These are phyloP conservation scores for Entomortierella beljakovae DNA, from an alignment of 192 early-diverging fungal genomes.

Conservation along the genomic window DNA sequence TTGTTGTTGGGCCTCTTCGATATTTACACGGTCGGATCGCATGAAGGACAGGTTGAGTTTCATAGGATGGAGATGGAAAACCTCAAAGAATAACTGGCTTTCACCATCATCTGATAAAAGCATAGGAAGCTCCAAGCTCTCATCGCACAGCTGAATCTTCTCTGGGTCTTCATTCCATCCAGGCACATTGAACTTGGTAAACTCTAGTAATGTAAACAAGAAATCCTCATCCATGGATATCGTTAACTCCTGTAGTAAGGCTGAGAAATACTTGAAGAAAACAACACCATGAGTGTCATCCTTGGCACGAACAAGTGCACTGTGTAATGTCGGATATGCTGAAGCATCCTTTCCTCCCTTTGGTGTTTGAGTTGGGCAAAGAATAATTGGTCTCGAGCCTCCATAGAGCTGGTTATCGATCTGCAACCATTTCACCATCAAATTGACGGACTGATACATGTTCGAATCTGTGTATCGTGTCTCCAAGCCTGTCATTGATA, in stretches of 20 bases:
- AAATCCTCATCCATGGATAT: slow-evolving; percentile 96
- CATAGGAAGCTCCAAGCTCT: slow-evolving; percentile 76
- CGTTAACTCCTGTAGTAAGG: slow-evolving; percentile 93
- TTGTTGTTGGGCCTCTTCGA: slow-evolving; percentile 68
- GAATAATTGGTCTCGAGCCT: slow-evolving; percentile 88
- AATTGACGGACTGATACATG: slow-evolving; percentile 80
- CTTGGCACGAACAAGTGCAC: slow-evolving; percentile 87
- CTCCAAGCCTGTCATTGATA: slow-evolving; percentile 81
- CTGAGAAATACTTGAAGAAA: slow-evolving; percentile 94
- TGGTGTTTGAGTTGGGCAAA: slow-evolving; percentile 91
- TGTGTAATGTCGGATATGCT: slow-evolving; percentile 71
- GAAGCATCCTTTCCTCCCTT: slow-evolving; percentile 72
- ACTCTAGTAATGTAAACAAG: slow-evolving; percentile 86
- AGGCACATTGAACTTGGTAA: slow-evolving; percentile 81
- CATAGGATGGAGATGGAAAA: slow-evolving; percentile 92
- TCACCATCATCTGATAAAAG: slow-evolving; percentile 75
- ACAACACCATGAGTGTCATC: slow-evolving; percentile 94
- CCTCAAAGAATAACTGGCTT: slow-evolving; percentile 92
- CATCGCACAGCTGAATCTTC: slow-evolving; percentile 59
- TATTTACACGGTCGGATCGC: slow-evolving; percentile 76
- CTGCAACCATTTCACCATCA: slow-evolving; percentile 90
- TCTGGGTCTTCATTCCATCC: slow-evolving; percentile 63
- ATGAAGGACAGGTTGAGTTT: slow-evolving; percentile 98
- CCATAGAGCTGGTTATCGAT: slow-evolving; percentile 97
- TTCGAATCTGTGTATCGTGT: slow-evolving; percentile 85